Evolutionary conservation across 768 basidiomycete species (phyloP), one percentile per base, ranked within the genome.

Genomic region (Tephrocybe sp.): DNA sequence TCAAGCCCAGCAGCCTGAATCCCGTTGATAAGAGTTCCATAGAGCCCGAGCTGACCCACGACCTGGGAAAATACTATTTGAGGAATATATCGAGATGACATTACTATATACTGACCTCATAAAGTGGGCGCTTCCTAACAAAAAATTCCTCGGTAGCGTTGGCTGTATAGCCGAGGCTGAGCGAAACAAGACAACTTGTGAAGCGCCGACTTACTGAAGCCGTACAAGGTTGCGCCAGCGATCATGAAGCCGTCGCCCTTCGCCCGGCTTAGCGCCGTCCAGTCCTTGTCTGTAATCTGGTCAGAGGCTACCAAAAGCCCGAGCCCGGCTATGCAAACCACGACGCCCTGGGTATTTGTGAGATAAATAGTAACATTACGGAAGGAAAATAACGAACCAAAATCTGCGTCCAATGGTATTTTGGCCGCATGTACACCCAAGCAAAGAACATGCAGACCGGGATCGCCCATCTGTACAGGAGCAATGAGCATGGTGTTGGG

Each of bases 141-240:
- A 93, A 82, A 67, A 88, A 89, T 63, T 93, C 92, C 65, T 94
- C 92, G 0, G 89, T 90, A 24, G 91, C 89, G 57, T 93, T 93
- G 20, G 88, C 90, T 92, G 56, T 25, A 20, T 21, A 47, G 46
- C 21, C 8, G 2, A 17, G n/a, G 21, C 43, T 34, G 2, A 56
- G 49, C n/a, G 52, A 4, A 12, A 23, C 11, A 46, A n/a, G 3
- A 6, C 28, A 23, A 18, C 17, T 12, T 4, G 49, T 34, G 24
- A 33, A 32, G 17, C 36, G 17, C 34, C 14, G 12, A 80, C 85
- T 54, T 61, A 92, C 90, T 89, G 66, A 93, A 84, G 39, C 92
- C 92, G 57, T 93, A 93, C 18, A 93, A 75, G 0, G 89, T 88
- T 3, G 92, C 89, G 23, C 90, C 92, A 41, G 85, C 77, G 51